Conservation (phyloP, 1,139 yeast genomes). For the Geotrichum carabidarum region DNA sequence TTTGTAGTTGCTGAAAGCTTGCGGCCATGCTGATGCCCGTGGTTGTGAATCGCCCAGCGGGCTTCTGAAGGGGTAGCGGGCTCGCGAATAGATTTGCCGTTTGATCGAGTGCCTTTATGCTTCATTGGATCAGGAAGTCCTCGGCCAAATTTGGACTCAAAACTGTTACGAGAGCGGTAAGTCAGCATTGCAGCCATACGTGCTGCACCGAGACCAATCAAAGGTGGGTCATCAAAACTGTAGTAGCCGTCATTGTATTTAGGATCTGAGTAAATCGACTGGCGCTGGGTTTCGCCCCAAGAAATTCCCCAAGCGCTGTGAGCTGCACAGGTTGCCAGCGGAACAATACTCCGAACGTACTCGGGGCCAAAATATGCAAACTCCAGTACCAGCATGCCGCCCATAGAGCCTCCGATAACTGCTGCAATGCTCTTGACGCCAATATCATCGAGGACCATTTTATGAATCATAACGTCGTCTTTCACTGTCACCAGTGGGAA, state of each 20-base stretch:
- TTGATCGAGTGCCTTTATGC: conserved; percentile 33
- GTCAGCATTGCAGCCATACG: conserved; percentile 94
- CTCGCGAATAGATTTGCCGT: conserved; percentile 16
- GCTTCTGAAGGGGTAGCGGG: conserved; percentile 46
- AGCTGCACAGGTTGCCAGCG: conserved; percentile 89
- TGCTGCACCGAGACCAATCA: conserved; percentile 87
- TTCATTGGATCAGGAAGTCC: conserved; percentile 51
- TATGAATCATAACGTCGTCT: conserved; percentile 83
- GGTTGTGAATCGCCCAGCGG: conserved; percentile 61
- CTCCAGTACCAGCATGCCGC: conserved; percentile 95
- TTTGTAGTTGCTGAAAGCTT: conserved; percentile 21
- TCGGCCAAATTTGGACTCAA: conserved; percentile 86
- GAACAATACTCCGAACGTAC: conserved; percentile 68
- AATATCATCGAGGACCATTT: conserved; percentile 61
- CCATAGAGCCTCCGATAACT: conserved; percentile 97
- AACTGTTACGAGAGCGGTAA: conserved; percentile 85
- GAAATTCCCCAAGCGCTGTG: conserved; percentile 98
- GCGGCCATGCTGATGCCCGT: conserved; percentile 46
- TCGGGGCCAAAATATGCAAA: conserved; percentile 68
- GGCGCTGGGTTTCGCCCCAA: conserved; percentile 98
- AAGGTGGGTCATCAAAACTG: conserved; percentile 69
- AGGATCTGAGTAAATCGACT: conserved; percentile 91
- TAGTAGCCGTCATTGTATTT: conserved; percentile 86
- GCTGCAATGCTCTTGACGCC: conserved; percentile 73
- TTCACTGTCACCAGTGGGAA: conserved; percentile 89